These are phyloP conservation scores for Sinapis alba DNA, from an alignment of 441 rosid species.

Conservation along the genomic window DNA sequence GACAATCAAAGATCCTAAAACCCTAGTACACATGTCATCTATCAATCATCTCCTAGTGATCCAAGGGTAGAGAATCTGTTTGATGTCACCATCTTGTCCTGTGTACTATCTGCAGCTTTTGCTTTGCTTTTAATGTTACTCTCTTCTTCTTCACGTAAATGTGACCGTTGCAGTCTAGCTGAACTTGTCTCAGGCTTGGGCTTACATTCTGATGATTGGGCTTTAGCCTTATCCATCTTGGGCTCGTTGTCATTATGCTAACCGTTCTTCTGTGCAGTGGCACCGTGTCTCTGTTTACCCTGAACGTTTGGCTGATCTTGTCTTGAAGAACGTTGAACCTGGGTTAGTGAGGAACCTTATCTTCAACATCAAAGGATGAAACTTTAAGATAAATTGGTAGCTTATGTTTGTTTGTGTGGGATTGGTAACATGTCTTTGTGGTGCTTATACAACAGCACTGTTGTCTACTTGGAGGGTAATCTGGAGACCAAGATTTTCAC, in stretches of 20 bases:
- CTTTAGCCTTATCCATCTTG: too few species aligned
- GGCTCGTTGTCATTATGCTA: too few species aligned
- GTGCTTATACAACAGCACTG: constrained; percentile 47
- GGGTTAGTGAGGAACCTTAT: too few species aligned
- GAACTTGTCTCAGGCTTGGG: too few species aligned
- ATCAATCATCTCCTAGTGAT: not conserved
- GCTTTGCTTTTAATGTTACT: not conserved
- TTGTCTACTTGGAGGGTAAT: constrained; percentile 44
- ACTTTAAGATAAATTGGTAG: not conserved
- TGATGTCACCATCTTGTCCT: not conserved
- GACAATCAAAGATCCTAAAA: too few species aligned
- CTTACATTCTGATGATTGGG: too few species aligned
- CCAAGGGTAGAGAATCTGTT: not conserved
- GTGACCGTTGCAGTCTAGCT: too few species aligned
- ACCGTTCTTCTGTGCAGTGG: constrained; percentile 75
- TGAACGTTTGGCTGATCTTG: constrained; percentile 54
- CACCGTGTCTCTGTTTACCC: constrained; percentile 83
- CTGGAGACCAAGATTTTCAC: constrained; percentile 76
- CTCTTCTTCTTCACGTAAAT: too few species aligned
- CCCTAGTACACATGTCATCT: too few species aligned
- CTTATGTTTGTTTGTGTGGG: not conserved
- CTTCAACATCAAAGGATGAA: too few species aligned
- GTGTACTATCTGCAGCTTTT: not conserved
- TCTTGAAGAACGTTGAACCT: constrained; percentile 59
- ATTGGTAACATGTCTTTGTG: not conserved